Evolutionary conservation across 2,329 filamentous ascomycete genomes (phyloP), one percentile per base, ranked within the genome.

Genomic region (Diaporthe vaccinii): DNA sequence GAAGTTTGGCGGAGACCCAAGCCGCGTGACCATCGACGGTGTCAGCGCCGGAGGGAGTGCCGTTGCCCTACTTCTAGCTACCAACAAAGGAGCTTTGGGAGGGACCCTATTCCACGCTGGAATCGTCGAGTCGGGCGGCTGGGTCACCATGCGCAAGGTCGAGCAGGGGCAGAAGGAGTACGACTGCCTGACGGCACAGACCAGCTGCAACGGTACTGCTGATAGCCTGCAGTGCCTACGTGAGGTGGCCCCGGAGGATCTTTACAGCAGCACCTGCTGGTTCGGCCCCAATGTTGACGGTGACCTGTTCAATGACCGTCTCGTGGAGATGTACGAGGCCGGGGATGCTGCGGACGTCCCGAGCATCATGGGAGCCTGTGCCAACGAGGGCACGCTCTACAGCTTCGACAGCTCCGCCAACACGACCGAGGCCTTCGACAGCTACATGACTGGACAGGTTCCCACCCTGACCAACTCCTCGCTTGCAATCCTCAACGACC

Each of bases 21-120:
- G 84, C 9, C 91, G 90, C 77, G 91, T 93, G 4, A 93, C 91
- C 0, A 90, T 93, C 69, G 92, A 89, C 89, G 92, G 92, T 3
- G 89, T 93, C 80, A 88, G 86, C 0, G 89, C 90, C 0, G 89
- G 90, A 1, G 82, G 87, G 44, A 58, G 70, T 17, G 36, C 74
- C 17, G 74, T 75, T 1, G 72, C 72, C 61, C 44, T 75, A 7
- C 44, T 75, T 36, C 7, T 55, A 10, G 65, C 49, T 6, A 49
- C 65, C 49, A 55, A 69, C 65, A 69, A 69, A 34, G 65, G 65
- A 1, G 65, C 34, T 0, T 17, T 69, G 15, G 65, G 65, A 22
- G 65, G 65, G 4, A 55, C 14, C 34, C 65, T 69, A n/a, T 39
- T 69, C 49, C 65, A 69, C 65, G 65, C 34, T 34, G 49, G 46